Conservation (phyloP, 345 rosid species). For the Draba incana region DNA sequence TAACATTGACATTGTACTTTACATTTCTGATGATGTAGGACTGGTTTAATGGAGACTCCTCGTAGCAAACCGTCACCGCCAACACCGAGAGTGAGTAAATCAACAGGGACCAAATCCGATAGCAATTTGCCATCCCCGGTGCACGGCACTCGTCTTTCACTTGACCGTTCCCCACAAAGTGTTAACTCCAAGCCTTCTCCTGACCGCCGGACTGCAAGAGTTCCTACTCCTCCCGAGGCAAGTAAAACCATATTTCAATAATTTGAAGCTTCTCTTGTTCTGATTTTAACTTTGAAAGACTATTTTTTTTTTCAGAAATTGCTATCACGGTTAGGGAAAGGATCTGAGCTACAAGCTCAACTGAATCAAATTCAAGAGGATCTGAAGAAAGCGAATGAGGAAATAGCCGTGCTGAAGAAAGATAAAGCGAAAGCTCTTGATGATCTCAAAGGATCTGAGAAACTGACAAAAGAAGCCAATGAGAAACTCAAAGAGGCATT, state of each 20-base stretch:
- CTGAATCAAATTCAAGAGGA: slow-evolving; percentile 72
- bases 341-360: slow-evolving; percentile 68
- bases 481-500: slow-evolving; percentile 82
- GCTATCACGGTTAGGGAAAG: slow-evolving; percentile 58
- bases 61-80: slow-evolving; percentile 72
- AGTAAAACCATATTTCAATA: slow-evolving; percentile 33
- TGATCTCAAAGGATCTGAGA: slow-evolving; percentile 74
- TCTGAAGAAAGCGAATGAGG: slow-evolving; percentile 77
- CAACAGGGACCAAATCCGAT: slow-evolving; percentile 63
- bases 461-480: slow-evolving; percentile 63
- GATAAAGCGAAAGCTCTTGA: slow-evolving; percentile 73
- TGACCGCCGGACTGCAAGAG: slow-evolving; percentile 70
- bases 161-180: slow-evolving; percentile 71
- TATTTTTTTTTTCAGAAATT: slow-evolving; percentile 52
- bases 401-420: slow-evolving; percentile 63
- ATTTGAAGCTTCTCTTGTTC: neutral
- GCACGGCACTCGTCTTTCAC: slow-evolving; percentile 63
- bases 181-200: slow-evolving; percentile 62
- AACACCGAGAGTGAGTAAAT: slow-evolving; percentile 61
- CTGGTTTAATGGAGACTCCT: slow-evolving; percentile 79
- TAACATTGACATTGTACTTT: slow-evolving; percentile 34
- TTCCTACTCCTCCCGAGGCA: slow-evolving; percentile 70
- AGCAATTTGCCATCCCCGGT: slow-evolving; percentile 61
- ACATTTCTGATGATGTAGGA: slow-evolving; percentile 51
- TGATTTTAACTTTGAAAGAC: slow-evolving; percentile 21